Conservation (phyloP, 257 asterid genomes). For the Scutellaria barbata region DNA sequence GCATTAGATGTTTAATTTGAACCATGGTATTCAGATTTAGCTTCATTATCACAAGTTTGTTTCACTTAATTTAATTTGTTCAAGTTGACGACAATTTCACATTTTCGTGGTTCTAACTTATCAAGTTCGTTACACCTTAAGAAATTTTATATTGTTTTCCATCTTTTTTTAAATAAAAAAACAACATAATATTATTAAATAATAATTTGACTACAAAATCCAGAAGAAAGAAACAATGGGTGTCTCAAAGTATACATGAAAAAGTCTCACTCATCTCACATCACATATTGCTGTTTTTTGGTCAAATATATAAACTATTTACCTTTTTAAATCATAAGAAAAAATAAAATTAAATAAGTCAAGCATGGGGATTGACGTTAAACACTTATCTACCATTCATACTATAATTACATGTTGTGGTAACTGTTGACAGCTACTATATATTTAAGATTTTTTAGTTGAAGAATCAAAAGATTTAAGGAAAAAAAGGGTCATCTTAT, state of each 20-base stretch:
- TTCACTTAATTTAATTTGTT: not conserved
- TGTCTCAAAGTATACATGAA: constrained; percentile 10
- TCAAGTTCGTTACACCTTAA: too few species aligned
- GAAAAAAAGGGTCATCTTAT: not conserved
- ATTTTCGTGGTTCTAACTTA: not conserved
- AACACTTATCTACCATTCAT: constrained; percentile 13
- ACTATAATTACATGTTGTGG: not conserved
- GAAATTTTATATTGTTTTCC: too few species aligned
- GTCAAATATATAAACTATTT: constrained; percentile 20
- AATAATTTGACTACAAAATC: not conserved
- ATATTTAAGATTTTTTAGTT: not conserved
- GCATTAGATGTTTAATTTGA: not conserved
- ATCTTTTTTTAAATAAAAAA: too few species aligned
- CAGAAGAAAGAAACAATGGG: not conserved
- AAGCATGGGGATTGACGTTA: constrained; percentile 28
- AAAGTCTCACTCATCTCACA: constrained; percentile 26
- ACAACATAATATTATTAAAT: not conserved
- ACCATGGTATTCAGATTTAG: not conserved
- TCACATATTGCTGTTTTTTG: not conserved
- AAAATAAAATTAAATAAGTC: not conserved
- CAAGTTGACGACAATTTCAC: not conserved
- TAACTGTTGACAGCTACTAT: not conserved
- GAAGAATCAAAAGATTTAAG: not conserved
- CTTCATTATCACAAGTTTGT: not conserved
- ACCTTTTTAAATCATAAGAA: not conserved